Evolutionary conservation across 768 basidiomycete genomes (phyloP).

Genomic region (Leccinum incarnatum): DNA sequence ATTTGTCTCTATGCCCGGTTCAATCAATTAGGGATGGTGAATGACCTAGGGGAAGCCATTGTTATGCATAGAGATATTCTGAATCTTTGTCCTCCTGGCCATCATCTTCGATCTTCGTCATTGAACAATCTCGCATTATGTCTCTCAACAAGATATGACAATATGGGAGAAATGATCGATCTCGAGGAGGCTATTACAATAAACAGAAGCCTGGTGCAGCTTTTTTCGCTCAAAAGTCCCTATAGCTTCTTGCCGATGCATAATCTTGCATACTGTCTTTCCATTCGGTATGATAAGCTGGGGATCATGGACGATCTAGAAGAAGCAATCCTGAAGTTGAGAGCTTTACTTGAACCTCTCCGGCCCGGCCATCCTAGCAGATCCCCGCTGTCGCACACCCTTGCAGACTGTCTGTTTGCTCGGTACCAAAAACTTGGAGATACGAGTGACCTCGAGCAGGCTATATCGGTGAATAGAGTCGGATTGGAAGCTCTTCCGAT

Average conservation of each 20-base stretch:
- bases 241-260: neutral
- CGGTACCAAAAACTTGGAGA: neutral
- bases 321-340: neutral
- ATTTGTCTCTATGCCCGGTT: slow-evolving; percentile 3
- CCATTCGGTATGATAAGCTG: neutral
- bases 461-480: neutral
- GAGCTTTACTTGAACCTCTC: neutral
- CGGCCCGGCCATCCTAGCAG: neutral
- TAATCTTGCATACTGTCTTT: slow-evolving; percentile 1
- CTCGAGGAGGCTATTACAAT: neutral
- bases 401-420: neutral
- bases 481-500: neutral
- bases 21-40: neutral
- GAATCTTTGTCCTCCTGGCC: neutral
- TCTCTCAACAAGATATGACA: neutral
- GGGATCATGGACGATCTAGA: neutral
- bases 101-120: neutral
- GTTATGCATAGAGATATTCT: neutral
- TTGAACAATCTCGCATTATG: neutral
- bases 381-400: neutral
- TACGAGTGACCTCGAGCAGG: neutral
- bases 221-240: neutral
- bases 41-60: neutral
- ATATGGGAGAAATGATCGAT: neutral
- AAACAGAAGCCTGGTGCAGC: neutral